Evolutionary conservation across 83 land plant species (phyloP).

Genomic region (Picea abies): DNA sequence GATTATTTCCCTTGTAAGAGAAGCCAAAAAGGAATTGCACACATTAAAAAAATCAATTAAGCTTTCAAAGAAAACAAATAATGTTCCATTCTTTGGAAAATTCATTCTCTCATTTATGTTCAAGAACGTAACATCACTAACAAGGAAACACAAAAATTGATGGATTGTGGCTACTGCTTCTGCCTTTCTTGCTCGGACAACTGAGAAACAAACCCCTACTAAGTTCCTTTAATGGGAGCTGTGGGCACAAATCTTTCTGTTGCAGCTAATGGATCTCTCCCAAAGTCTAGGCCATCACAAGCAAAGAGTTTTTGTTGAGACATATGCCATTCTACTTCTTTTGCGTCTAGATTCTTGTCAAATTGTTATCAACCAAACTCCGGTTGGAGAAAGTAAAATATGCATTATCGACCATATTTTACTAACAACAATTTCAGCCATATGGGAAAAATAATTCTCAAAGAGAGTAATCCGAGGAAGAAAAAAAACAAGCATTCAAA

Average conservation of each 20-base stretch:
- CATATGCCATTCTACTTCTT: constrained; percentile 45
- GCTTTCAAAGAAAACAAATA: neutral
- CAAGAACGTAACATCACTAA: neutral
- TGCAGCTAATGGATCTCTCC: constrained; percentile 78
- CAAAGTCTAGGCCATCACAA: constrained; percentile 67
- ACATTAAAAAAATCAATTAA: too few species aligned
- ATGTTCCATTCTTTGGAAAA: neutral
- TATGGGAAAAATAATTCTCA: too few species aligned
- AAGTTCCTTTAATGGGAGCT: constrained; percentile 22
- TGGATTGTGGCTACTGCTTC: constrained; percentile 74
- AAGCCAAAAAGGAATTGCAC: too few species aligned
- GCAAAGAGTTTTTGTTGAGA: constrained; percentile 56
- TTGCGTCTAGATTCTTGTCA: constrained; percentile 36
- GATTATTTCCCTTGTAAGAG: too few species aligned
- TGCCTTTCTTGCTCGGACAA: constrained; percentile 22
- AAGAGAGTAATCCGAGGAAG: too few species aligned
- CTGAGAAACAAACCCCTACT: too few species aligned
- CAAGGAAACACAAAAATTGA: constrained; percentile 39
- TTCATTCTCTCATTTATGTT: neutral
- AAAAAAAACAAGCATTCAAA: too few species aligned
- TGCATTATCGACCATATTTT: too few species aligned
- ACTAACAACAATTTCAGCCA: too few species aligned
- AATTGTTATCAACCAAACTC: constrained; percentile 14
- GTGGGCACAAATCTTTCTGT: constrained; percentile 63
- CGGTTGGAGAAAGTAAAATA: too few species aligned